Evolutionary conservation across 495 filamentous ascomycete genomes (phyloP).

Genomic region (Penicillium longicatenatum): DNA sequence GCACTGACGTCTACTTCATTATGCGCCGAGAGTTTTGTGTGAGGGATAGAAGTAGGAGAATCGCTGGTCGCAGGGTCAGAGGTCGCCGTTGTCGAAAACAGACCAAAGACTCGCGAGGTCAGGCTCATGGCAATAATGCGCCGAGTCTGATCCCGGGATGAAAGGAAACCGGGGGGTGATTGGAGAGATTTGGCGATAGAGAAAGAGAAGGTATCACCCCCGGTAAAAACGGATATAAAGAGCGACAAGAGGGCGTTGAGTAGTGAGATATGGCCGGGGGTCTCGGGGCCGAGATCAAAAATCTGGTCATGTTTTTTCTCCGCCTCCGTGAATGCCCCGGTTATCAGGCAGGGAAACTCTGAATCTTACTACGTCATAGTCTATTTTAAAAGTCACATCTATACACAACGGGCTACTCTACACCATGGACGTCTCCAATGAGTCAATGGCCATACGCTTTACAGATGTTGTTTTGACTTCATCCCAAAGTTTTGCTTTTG

Average conservation of each 20-base stretch:
- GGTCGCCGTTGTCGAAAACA: constrained; percentile 44
- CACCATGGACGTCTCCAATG: too few species aligned
- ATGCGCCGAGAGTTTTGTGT: not conserved
- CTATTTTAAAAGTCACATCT: too few species aligned
- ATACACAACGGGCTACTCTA: too few species aligned
- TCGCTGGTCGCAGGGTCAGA: constrained; percentile 22
- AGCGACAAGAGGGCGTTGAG: constrained; percentile 23
- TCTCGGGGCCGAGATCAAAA: constrained; percentile 30
- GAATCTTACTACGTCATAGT: not conserved
- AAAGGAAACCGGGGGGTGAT: constrained; percentile 32
- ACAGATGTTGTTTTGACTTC: not conserved
- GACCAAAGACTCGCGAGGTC: constrained; percentile 46
- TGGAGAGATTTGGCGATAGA: constrained; percentile 16
- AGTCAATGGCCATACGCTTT: not conserved
- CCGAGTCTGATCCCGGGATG: constrained; percentile 32
- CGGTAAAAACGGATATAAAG: constrained; percentile 19
- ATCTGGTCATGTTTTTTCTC: constrained; percentile 45
- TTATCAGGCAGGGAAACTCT: constrained; percentile 27
- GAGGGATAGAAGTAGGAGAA: not conserved
- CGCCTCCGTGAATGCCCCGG: constrained; percentile 23
- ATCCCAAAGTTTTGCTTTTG: constrained; percentile 10
- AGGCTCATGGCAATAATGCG: constrained; percentile 48
- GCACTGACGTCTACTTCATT: constrained; percentile 10
- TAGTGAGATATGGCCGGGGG: constrained; percentile 8
- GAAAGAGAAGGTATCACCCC: constrained; percentile 22